Base-by-base conservation (phyloP, 2,329 filamentous ascomycete genomes). In the Fusarium hostae region DNA sequence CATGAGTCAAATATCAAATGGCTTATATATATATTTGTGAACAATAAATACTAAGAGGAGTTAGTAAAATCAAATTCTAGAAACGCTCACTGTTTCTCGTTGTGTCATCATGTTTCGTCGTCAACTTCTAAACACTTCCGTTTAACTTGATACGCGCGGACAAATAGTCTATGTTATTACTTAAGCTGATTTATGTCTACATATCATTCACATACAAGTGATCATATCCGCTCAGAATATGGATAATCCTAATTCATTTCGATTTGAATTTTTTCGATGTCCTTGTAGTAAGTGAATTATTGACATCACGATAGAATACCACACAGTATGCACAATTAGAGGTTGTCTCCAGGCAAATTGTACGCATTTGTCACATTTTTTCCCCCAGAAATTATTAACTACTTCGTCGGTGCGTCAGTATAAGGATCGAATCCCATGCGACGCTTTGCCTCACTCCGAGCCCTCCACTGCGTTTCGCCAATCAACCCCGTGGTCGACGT, bases 401-500 rank as follows among this genome's bases (percentile, higher is more conserved):
- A 78, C 45, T 72, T 77, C 41, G 76, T 74, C 55, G 80, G 78
- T 51, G 76, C 79, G 77, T 88, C 86, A 30, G 83, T 84, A 68
- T 88, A 88, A 18, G 87, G 87, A 74, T 89, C 87, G 77, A 89
- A 89, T 1, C 87, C 87, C 72, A 89, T 84, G 45, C 82, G 83
- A 66, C 79, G 78, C 70, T 84, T 84, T 13, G 86, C 84, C 65
- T 86, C 85, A 9, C 79, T 81, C 51, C 84, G 81, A n/a, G 81
- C 81, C 58, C 75, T 81, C 81, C 81, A 82, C 51, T 82, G 81
- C 7, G 82, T 83, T 63, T 85, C 82, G 6, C 86, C 86, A 10
- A 79, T 78, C 24, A 87, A 69, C 0, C 87, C 85, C 8, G 86
- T 87, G 5, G 85, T 86, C 10, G 87, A 88, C 4, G 85, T 85